A percentile compares a stretch with the other conserved stretches of the same genome.
These are phyloP conservation scores for Dichomitus squalens DNA, from an alignment of 1,284 basidiomycete species.

Conservation along the genomic window DNA sequence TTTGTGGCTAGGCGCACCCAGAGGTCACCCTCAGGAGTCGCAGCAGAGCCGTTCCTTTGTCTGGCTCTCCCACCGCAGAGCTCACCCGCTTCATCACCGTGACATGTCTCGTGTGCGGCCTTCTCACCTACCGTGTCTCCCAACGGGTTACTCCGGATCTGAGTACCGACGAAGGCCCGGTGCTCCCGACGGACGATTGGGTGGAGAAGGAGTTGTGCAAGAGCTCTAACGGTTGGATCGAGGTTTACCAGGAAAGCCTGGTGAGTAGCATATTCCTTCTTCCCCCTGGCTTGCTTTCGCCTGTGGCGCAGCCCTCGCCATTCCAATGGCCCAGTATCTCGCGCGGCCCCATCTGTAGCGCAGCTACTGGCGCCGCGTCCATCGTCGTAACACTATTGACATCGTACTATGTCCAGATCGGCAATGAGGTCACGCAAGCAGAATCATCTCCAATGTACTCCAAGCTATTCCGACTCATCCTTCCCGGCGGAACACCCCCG, in stretches of 20 bases:
- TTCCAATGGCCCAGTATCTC: neutral
- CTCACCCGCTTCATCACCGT: conserved; percentile 63
- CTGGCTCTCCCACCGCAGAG: conserved; percentile 42
- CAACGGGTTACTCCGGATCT: conserved; percentile 60
- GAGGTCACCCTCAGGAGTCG: conserved; percentile 70
- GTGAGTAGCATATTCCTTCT: conserved; percentile 48
- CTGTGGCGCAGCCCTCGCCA: neutral
- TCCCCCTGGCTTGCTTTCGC: neutral
- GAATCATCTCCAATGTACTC: conserved; percentile 55
- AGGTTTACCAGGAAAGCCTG: conserved; percentile 64
- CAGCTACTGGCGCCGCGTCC: conserved; percentile 7
- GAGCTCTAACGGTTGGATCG: conserved; percentile 71
- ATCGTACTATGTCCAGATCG: conserved; percentile 41
- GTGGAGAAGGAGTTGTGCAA: conserved; percentile 71
- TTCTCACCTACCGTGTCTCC: conserved; percentile 67
- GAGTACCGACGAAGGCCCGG: conserved; percentile 65
- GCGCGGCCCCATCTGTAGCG: conserved; percentile 15
- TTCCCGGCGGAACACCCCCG: conserved; percentile 40
- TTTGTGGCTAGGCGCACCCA: conserved; percentile 55
- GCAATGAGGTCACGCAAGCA: conserved; percentile 46
- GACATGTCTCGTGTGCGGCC: conserved; percentile 70
- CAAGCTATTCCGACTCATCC: conserved; percentile 50
- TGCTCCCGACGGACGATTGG: conserved; percentile 75
- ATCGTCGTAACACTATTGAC: conserved; percentile 13
- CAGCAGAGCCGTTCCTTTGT: conserved; percentile 48